phyloP scores from a whole-genome alignment of 2,329 filamentous ascomycete species.

The Talaromyces sp. region DNA sequence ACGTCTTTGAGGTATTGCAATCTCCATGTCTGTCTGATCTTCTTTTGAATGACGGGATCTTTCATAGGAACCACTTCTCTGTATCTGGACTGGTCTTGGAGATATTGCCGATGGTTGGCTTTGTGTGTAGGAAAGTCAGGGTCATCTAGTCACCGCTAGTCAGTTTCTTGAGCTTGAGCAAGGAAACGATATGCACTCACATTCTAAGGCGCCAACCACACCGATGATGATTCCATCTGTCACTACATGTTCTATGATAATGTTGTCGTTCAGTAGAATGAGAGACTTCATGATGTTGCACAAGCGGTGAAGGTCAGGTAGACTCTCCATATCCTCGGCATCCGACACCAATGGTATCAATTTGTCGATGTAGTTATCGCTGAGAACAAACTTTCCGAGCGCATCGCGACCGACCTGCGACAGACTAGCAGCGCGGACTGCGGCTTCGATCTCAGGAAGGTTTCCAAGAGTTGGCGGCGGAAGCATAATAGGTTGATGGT shows the following conservation, averaged over 20 bases:
- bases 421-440: constrained; percentile 74
- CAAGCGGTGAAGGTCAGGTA: constrained; percentile 79
- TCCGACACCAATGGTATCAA: constrained; percentile 80
- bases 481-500: constrained; percentile 64
- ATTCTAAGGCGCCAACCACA: constrained; percentile 93
- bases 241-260: constrained; percentile 90
- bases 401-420: constrained; percentile 76
- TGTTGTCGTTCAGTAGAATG: constrained; percentile 89
- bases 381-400: constrained; percentile 80
- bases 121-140: constrained; percentile 97
- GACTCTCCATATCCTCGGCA: constrained; percentile 87
- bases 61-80: constrained; percentile 95
- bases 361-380: constrained; percentile 81
- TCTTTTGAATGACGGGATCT: constrained; percentile 73
- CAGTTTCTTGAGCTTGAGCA: background rate
- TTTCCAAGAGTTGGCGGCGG: constrained; percentile 78
- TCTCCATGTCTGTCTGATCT: constrained; percentile 95
- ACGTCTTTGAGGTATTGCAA: constrained; percentile 97
- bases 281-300: constrained; percentile 98
- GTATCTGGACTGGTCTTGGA: constrained; percentile 82
- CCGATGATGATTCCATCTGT: constrained; percentile 85
- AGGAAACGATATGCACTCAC: constrained; percentile 34
- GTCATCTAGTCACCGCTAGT: constrained; percentile 59
- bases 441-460: constrained; percentile 77
- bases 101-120: constrained; percentile 91